Evolutionary conservation across 2,329 filamentous ascomycete genomes (phyloP).

Genomic region (Epichloe festucae): DNA sequence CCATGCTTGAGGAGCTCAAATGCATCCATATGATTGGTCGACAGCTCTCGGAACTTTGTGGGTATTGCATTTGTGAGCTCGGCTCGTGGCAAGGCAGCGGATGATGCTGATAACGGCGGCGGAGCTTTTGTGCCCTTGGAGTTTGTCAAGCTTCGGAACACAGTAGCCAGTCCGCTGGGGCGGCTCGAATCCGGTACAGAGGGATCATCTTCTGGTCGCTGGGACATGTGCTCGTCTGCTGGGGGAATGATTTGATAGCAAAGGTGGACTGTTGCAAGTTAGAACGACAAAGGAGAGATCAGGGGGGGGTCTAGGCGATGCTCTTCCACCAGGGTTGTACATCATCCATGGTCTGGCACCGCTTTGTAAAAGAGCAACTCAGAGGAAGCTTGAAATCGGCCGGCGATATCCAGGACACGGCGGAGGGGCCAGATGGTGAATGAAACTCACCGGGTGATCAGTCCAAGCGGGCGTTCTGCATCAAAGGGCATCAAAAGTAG

Average conservation of each 20-base stretch:
- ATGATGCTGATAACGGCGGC: slow-evolving; percentile 27
- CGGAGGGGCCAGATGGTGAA: no score
- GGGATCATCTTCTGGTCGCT: slow-evolving; percentile 42
- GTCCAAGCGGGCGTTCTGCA: neutral
- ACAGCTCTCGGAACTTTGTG: slow-evolving; percentile 28
- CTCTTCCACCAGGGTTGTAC: neutral
- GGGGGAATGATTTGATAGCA: slow-evolving; percentile 3
- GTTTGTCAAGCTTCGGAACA: slow-evolving; percentile 49
- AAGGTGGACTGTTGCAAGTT: slow-evolving; percentile 3
- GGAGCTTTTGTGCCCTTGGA: slow-evolving; percentile 40
- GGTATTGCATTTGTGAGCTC: slow-evolving; percentile 32
- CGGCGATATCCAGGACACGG: neutral
- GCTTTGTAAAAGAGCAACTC: neutral
- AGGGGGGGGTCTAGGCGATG: neutral
- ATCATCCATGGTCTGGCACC: neutral
- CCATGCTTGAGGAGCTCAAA: slow-evolving; percentile 43
- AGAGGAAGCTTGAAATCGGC: neutral
- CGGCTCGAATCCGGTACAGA: slow-evolving; percentile 42
- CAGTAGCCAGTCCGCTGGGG: slow-evolving; percentile 45
- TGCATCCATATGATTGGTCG: slow-evolving; percentile 38
- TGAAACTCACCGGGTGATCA: slow-evolving; percentile 2
- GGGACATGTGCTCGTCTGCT: slow-evolving; percentile 43
- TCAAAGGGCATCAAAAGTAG: neutral
- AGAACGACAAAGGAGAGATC: neutral
- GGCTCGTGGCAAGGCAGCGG: slow-evolving; percentile 26